These are phyloP conservation scores for Teratosphaeria destructans DNA, from an alignment of 2,329 filamentous ascomycete species.

Conservation along the genomic window DNA sequence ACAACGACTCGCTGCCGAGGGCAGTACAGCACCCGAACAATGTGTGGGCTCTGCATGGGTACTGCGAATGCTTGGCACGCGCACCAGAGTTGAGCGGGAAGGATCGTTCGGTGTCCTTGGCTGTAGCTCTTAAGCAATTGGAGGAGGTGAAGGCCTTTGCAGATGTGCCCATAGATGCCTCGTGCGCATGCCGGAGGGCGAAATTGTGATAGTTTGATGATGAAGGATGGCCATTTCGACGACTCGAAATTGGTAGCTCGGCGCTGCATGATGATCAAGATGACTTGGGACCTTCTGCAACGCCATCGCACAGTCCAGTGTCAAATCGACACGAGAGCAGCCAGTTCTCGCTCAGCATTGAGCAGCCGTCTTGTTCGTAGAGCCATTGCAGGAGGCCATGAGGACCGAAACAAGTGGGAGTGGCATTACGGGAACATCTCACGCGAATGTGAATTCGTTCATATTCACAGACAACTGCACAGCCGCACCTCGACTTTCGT, in stretches of 20 bases:
- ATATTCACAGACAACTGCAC: not conserved
- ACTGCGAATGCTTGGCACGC: not conserved
- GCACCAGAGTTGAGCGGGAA: not conserved
- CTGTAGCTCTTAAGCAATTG: not conserved
- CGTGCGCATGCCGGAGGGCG: not conserved
- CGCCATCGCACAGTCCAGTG: no score
- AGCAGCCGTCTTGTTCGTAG: no score
- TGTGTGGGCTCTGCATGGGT: not conserved
- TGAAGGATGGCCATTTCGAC: no score
- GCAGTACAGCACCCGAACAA: not conserved
- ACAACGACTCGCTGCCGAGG: not conserved
- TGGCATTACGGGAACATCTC: no score
- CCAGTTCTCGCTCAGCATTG: no score
- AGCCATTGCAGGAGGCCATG: not conserved
- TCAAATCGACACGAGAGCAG: no score
- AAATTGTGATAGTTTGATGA: not conserved
- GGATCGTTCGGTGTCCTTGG: not conserved
- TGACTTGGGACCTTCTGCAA: not conserved
- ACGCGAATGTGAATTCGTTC: not conserved
- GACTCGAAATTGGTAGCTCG: not conserved
- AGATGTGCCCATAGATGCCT: not conserved
- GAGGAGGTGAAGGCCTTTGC: not conserved
- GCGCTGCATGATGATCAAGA: not conserved
- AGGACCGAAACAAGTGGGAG: not conserved
- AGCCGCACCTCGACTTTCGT: not conserved